These are phyloP conservation scores for Nothopassalora personata DNA, from an alignment of 2,329 filamentous ascomycete genomes.

Conservation along the genomic window DNA sequence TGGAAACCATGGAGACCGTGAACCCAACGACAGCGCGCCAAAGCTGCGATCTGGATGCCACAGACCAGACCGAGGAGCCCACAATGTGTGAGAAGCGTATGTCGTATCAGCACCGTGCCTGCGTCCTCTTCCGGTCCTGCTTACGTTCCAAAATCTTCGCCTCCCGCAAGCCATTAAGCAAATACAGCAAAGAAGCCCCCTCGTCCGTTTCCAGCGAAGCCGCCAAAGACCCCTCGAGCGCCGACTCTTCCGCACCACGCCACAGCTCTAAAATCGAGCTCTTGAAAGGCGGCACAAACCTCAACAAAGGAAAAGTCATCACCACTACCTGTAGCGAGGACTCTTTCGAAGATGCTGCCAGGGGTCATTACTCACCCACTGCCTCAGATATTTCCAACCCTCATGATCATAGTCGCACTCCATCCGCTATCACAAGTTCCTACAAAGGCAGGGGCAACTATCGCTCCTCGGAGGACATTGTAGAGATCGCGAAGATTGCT, in stretches of 20 bases:
- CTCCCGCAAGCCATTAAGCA: background rate
- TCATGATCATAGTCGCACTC: background rate
- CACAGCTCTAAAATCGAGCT: conserved; percentile 3
- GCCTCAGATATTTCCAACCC: conserved; percentile 1
- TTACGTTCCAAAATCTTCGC: background rate
- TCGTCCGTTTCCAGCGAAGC: background rate
- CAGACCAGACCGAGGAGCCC: background rate
- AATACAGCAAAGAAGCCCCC: conserved; percentile 2
- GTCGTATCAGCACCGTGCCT: conserved; percentile 1
- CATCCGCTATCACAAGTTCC: background rate
- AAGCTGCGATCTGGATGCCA: conserved; percentile 4
- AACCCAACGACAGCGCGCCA: background rate
- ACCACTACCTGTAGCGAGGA: background rate
- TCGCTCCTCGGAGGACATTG: background rate
- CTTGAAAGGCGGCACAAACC: background rate
- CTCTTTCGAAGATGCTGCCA: background rate
- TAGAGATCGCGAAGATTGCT: background rate
- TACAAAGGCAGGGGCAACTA: background rate
- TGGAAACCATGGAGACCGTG: background rate
- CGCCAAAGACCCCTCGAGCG: background rate
- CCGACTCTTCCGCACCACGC: background rate
- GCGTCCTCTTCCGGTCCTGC: background rate
- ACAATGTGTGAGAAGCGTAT: background rate
- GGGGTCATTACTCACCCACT: background rate
- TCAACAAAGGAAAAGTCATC: background rate